Percentiles rank a stretch among this genome's conserved stretches.
phyloP scores from a whole-genome alignment of 2,329 filamentous ascomycete genomes.

The Diaporthe longicolla region DNA sequence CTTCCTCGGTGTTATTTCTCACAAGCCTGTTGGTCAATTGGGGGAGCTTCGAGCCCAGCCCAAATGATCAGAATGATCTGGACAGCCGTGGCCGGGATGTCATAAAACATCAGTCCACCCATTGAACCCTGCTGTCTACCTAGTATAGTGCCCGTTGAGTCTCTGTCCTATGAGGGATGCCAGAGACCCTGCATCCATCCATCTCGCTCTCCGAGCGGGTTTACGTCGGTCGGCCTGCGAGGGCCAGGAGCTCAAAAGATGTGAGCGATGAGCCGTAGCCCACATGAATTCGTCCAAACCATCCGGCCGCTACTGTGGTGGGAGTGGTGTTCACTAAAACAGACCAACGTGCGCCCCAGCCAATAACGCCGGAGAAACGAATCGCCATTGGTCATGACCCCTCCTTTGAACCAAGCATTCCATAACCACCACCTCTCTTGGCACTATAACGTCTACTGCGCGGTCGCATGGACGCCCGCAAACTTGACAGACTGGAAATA shows the following conservation, averaged over 20 bases:
- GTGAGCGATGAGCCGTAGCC: background rate
- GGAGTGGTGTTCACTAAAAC: too few relatives aligned
- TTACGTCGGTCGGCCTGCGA: slow-evolving; percentile 1
- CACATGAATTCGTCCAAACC: background rate
- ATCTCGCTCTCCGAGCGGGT: slow-evolving; percentile 1
- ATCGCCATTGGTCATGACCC: slow-evolving; percentile 6
- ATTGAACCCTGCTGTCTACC: background rate
- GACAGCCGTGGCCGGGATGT: background rate
- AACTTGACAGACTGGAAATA: background rate
- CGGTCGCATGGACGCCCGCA: background rate
- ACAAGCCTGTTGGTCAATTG: background rate
- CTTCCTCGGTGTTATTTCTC: background rate
- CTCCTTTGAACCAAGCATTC: slow-evolving; percentile 15
- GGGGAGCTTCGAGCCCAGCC: background rate
- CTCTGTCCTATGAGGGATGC: background rate
- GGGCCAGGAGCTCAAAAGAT: background rate
- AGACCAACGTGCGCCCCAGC: background rate
- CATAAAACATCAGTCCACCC: slow-evolving; percentile 22
- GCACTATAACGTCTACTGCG: background rate
- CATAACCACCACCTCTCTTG: slow-evolving; percentile 11
- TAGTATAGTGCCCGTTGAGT: background rate
- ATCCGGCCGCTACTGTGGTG: background rate
- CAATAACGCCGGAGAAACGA: background rate
- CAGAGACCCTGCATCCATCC: background rate
- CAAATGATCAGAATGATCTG: background rate